phyloP scores from a whole-genome alignment of 768 basidiomycete genomes.

The Suillus discolor region DNA sequence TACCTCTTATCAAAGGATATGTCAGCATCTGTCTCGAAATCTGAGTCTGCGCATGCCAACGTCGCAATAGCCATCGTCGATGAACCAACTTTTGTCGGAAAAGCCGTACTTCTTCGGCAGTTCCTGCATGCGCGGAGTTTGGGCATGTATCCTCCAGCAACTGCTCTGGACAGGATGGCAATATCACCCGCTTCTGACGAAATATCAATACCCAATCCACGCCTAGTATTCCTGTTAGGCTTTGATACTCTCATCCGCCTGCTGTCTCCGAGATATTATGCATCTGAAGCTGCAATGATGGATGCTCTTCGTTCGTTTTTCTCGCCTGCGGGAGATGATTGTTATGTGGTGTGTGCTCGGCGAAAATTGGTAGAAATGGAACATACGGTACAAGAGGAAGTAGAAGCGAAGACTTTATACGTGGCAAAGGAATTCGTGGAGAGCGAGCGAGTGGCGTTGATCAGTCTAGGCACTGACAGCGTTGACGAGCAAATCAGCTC shows the following conservation, averaged over 20 bases:
- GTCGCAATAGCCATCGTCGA: slow-evolving; percentile 82
- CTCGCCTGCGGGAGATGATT: slow-evolving; percentile 53
- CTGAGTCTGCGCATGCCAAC: slow-evolving; percentile 35
- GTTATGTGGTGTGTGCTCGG: slow-evolving; percentile 67
- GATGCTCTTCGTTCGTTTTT: slow-evolving; percentile 60
- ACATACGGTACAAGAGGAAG: slow-evolving; percentile 28
- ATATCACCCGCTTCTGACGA: slow-evolving; percentile 14
- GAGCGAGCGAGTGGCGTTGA: slow-evolving; percentile 53
- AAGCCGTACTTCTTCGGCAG: slow-evolving; percentile 59
- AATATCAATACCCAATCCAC: slow-evolving; percentile 26
- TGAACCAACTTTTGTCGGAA: slow-evolving; percentile 88
- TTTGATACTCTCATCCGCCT: slow-evolving; percentile 85
- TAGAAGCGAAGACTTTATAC: slow-evolving; percentile 30
- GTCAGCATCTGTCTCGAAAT: neutral
- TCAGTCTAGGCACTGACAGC: slow-evolving; percentile 59
- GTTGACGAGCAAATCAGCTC: slow-evolving; percentile 64
- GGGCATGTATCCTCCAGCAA: slow-evolving; percentile 7
- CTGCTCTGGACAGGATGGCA: slow-evolving; percentile 20
- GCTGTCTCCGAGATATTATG: slow-evolving; percentile 76
- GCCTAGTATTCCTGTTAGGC: slow-evolving; percentile 76
- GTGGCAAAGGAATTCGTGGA: slow-evolving; percentile 53
- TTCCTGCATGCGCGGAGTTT: slow-evolving; percentile 43
- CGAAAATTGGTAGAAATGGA: slow-evolving; percentile 36
- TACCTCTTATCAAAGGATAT: slow-evolving; percentile 58
- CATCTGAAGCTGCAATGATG: slow-evolving; percentile 53